Conservation (phyloP, 108 stramenopile species). For the Bacterosira constricta region DNA sequence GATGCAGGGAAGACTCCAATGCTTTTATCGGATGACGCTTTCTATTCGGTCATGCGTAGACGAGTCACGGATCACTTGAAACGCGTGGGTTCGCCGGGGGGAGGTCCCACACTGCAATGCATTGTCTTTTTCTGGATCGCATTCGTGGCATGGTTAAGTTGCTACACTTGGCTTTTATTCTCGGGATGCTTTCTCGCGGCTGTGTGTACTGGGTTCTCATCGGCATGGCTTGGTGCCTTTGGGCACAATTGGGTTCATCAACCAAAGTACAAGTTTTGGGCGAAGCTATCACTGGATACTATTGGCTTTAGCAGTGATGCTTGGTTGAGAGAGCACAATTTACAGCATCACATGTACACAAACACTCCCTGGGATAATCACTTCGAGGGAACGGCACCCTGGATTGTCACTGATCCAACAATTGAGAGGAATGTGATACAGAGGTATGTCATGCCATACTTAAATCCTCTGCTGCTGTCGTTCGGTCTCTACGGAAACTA, state of each 20-base stretch:
- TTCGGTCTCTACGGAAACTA: slow-evolving; percentile 23
- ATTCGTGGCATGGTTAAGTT: slow-evolving; percentile 4
- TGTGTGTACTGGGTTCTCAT: slow-evolving; percentile 13
- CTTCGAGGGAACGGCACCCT: slow-evolving; percentile 17
- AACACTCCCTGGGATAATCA: slow-evolving; percentile 32
- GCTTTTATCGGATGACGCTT: not conserved
- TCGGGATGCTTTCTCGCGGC: not conserved
- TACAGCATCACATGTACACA: slow-evolving; percentile 37
- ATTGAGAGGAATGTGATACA: slow-evolving; percentile 7
- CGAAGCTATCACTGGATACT: slow-evolving; percentile 9
- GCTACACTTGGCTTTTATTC: not conserved
- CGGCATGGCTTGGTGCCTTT: slow-evolving; percentile 23
- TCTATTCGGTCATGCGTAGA: slow-evolving; percentile 11
- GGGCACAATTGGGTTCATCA: slow-evolving; percentile 31
- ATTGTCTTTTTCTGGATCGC: slow-evolving; percentile 10
- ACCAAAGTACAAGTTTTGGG: slow-evolving; percentile 21
- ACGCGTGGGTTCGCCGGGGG: not conserved
- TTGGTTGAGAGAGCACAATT: slow-evolving; percentile 24
- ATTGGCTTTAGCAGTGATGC: slow-evolving; percentile 19
- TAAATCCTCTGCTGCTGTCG: slow-evolving; percentile 17
- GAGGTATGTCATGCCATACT: slow-evolving; percentile 9
- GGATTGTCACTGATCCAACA: slow-evolving; percentile 19
- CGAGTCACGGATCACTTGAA: not conserved
- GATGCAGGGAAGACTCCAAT: not conserved
- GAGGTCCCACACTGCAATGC: slow-evolving; percentile 14